Conservation (phyloP, 495 filamentous ascomycete genomes). For the Penicillium crystallinum region DNA sequence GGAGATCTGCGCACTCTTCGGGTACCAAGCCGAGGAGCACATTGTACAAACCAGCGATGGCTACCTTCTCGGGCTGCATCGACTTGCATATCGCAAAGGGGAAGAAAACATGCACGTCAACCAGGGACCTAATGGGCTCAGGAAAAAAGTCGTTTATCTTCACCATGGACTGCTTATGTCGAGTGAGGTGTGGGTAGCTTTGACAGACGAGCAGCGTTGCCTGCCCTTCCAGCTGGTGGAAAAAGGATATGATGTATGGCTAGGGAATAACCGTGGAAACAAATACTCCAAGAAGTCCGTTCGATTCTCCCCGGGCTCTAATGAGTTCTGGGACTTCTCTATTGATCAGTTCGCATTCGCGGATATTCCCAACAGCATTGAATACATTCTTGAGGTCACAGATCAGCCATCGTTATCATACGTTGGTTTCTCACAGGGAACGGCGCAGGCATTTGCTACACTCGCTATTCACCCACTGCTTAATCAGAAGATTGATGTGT, state of each 20-base stretch:
- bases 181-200: slow-evolving; percentile 95
- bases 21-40: slow-evolving; percentile 92
- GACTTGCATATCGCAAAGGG: slow-evolving; percentile 73
- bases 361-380: slow-evolving; percentile 92
- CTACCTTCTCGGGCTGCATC: slow-evolving; percentile 86
- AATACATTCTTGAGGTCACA: slow-evolving; percentile 84
- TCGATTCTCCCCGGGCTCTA: slow-evolving; percentile 62
- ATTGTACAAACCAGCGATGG: slow-evolving; percentile 92
- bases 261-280: slow-evolving; percentile 96
- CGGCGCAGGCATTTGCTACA: slow-evolving; percentile 92
- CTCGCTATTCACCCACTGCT: slow-evolving; percentile 89
- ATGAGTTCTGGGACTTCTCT: slow-evolving; percentile 91
- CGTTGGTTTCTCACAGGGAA: slow-evolving; percentile 95
- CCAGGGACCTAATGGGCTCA: slow-evolving; percentile 59
- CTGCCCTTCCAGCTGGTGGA: slow-evolving; percentile 89
- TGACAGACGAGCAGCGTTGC: slow-evolving; percentile 78
- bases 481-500: slow-evolving; percentile 91
- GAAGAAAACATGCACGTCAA: slow-evolving; percentile 71
- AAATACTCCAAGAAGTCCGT: slow-evolving; percentile 97
- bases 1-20: slow-evolving; percentile 82
- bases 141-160: slow-evolving; percentile 86
- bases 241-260: slow-evolving; percentile 93
- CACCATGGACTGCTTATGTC: slow-evolving; percentile 98
- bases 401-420: slow-evolving; percentile 83
- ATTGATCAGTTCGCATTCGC: slow-evolving; percentile 98